phyloP scores from a whole-genome alignment of 1,139 yeast genomes.

The Lodderomyces pseudojiufengensis region DNA sequence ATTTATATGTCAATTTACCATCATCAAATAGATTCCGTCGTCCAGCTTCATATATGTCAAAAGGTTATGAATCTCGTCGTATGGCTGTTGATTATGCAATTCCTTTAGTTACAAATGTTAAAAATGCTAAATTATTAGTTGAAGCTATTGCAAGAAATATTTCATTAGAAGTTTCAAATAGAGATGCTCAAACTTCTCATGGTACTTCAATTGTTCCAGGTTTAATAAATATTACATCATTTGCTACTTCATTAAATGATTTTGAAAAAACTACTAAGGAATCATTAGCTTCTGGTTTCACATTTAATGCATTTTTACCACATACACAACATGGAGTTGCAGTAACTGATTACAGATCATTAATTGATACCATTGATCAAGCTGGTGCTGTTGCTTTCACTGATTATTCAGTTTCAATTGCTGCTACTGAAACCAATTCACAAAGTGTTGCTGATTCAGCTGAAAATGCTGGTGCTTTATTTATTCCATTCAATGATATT shows the following conservation, averaged over 20 bases:
- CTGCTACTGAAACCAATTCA: slow-evolving; percentile 74
- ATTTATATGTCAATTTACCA: slow-evolving; percentile 93
- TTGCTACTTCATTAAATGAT: slow-evolving; percentile 65
- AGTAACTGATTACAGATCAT: slow-evolving; percentile 60
- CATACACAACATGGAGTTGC: slow-evolving; percentile 53
- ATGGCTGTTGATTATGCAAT: slow-evolving; percentile 99
- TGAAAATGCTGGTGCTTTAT: slow-evolving; percentile 70
- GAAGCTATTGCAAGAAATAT: slow-evolving; percentile 84
- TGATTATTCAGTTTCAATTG: slow-evolving; percentile 78
- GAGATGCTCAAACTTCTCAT: slow-evolving; percentile 91
- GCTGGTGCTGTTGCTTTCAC: slow-evolving; percentile 65
- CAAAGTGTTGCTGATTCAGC: slow-evolving; percentile 61
- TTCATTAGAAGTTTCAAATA: slow-evolving; percentile 63
- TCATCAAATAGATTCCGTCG: slow-evolving; percentile 97
- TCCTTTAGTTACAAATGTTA: slow-evolving; percentile 96
- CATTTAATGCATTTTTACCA: slow-evolving; percentile 80
- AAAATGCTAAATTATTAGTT: slow-evolving; percentile 91
- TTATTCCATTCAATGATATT: slow-evolving; percentile 75
- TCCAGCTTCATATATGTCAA: slow-evolving; percentile 96
- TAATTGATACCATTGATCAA: slow-evolving; percentile 59
- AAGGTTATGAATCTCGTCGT: slow-evolving; percentile 98
- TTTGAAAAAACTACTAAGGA: slow-evolving; percentile 67
- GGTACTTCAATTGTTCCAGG: slow-evolving; percentile 83
- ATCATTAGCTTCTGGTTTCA: slow-evolving; percentile 83
- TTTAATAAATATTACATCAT: slow-evolving; percentile 75